These are phyloP conservation scores for Zasmidium cellare DNA, from an alignment of 2,329 filamentous ascomycete genomes.

Conservation along the genomic window DNA sequence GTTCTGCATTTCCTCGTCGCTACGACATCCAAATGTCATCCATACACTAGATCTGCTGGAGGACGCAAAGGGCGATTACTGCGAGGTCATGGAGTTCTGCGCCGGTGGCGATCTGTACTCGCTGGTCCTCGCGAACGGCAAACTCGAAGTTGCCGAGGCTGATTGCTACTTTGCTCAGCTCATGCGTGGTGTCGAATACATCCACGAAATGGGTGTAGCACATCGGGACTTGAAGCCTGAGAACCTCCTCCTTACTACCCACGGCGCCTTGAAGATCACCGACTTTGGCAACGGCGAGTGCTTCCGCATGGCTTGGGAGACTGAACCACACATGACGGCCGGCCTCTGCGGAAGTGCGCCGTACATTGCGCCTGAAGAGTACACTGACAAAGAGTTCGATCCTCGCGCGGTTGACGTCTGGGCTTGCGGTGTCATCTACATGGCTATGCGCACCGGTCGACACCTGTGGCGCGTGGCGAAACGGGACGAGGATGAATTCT, in stretches of 20 bases:
- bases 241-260: constrained; percentile 89
- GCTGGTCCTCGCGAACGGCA: constrained; percentile 83
- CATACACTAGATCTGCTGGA: constrained; percentile 94
- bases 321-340: constrained; percentile 96
- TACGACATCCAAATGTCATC: constrained; percentile 96
- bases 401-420: constrained; percentile 96
- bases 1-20: constrained; percentile 96
- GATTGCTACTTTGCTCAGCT: constrained; percentile 99
- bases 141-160: constrained; percentile 87
- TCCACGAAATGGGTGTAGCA: constrained; percentile 98
- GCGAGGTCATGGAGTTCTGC: constrained; percentile 99
- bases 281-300: constrained; percentile 99
- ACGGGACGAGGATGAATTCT: constrained; percentile 97
- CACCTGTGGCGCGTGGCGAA: constrained; percentile 97
- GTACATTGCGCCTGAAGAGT: constrained; percentile 97
- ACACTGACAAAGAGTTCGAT: constrained; percentile 92
- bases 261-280: constrained; percentile 92
- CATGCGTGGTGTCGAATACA: constrained; percentile 98
- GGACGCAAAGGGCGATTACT: constrained; percentile 95
- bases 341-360: constrained; percentile 94
- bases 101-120: constrained; percentile 95
- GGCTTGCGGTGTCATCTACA: constrained; percentile 98
- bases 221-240: constrained; percentile 97
- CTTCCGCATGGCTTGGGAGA: constrained; percentile 99
- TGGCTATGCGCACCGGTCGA: constrained; percentile 96